Evolutionary conservation across 768 basidiomycete species (phyloP).

Genomic region (Hirschioporus abietinus): DNA sequence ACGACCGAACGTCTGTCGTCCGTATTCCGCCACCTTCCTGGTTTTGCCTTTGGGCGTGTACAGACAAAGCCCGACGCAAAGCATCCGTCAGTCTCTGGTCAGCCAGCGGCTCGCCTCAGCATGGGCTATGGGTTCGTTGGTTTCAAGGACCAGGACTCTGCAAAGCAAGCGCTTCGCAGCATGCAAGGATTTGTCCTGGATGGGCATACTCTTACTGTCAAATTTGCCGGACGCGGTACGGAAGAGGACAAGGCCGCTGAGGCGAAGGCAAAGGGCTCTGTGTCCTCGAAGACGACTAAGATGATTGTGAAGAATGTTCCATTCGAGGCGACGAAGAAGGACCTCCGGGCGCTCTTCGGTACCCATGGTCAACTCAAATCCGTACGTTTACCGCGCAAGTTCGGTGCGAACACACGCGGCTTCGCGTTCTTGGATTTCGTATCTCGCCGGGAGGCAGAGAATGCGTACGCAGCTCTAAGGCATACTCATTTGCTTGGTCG

Average conservation of each 20-base stretch:
- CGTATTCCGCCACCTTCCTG: constrained; percentile 69
- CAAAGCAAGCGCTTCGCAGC: constrained; percentile 67
- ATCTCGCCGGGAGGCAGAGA: constrained; percentile 83
- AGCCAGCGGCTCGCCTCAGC: constrained; percentile 53
- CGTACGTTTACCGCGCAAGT: constrained; percentile 87
- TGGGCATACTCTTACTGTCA: constrained; percentile 78
- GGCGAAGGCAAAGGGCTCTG: constrained; percentile 29
- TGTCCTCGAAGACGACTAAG: constrained; percentile 75
- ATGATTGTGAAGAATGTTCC: constrained; percentile 98
- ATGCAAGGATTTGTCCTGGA: constrained; percentile 82
- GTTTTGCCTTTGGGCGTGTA: constrained; percentile 81
- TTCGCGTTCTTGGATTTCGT: constrained; percentile 97
- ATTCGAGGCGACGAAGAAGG: constrained; percentile 93
- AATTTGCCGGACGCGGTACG: constrained; percentile 78
- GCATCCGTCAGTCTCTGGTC: constrained; percentile 32
- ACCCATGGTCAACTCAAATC: constrained; percentile 92
- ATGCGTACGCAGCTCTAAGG: constrained; percentile 77
- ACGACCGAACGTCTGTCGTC: constrained; percentile 65
- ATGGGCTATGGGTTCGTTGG: constrained; percentile 98
- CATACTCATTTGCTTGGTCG: constrained; percentile 96
- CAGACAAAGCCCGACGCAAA: constrained; percentile 91
- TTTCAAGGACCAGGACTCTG: constrained; percentile 71
- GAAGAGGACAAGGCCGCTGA: constrained; percentile 49
- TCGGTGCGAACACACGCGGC: constrained; percentile 83
- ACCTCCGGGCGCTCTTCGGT: constrained; percentile 86